Evolutionary conservation across 495 filamentous ascomycete genomes (phyloP).

Genomic region (Penicillium dipodomyicola): DNA sequence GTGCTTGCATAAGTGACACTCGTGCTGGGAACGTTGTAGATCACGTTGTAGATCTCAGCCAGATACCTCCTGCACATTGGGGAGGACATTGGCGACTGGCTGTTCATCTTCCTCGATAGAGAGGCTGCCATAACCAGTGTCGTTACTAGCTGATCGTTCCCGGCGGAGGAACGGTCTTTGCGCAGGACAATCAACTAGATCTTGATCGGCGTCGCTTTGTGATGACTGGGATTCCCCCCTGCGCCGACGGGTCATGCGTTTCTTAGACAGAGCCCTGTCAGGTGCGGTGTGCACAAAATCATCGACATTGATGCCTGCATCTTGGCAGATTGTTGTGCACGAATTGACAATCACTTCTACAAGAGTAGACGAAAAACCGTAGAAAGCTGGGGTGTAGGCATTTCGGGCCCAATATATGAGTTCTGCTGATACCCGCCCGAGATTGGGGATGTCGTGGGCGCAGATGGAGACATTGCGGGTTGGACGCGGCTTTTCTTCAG

Average conservation of each 20-base stretch:
- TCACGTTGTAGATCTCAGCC: background rate
- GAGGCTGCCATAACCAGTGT: constrained; percentile 35
- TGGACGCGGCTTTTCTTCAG: constrained; percentile 28
- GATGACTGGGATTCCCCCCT: constrained; percentile 18
- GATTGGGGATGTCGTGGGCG: constrained; percentile 35
- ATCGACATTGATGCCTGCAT: constrained; percentile 40
- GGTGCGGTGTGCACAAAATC: constrained; percentile 28
- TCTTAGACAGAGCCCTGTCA: constrained; percentile 11
- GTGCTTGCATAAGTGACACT: background rate
- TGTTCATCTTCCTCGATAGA: constrained; percentile 28
- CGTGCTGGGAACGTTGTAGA: background rate
- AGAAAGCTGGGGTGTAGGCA: constrained; percentile 49
- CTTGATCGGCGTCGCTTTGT: constrained; percentile 27
- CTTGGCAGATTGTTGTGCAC: constrained; percentile 38
- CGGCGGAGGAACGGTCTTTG: constrained; percentile 19
- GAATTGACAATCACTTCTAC: constrained; percentile 43
- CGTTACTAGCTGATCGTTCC: constrained; percentile 30
- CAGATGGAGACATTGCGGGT: constrained; percentile 17
- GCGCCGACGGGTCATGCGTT: constrained; percentile 18
- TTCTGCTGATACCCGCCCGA: constrained; percentile 44
- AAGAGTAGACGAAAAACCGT: constrained; percentile 40
- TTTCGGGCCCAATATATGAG: constrained; percentile 49
- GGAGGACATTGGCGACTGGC: constrained; percentile 5
- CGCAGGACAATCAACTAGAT: constrained; percentile 6
- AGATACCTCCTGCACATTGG: constrained; percentile 10